Base-by-base conservation (phyloP, 2,329 filamentous ascomycete species). In the Alternaria sp. region DNA sequence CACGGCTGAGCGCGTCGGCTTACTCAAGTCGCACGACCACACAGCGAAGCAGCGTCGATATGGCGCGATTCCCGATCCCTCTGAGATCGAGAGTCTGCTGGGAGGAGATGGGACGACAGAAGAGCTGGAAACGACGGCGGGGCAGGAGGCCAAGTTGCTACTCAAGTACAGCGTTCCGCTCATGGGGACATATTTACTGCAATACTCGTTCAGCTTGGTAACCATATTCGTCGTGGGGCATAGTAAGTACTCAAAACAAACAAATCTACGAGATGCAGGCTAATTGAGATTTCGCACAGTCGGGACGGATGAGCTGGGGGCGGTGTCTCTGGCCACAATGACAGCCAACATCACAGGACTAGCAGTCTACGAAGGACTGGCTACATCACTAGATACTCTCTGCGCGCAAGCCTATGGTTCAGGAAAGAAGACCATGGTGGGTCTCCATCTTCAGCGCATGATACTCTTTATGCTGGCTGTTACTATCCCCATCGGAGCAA, bases 271-370 rank as follows among this genome's bases (percentile, higher is more conserved):
- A 17, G 26, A 42, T 7, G 2, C 17, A 14, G 28, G 9, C 51
- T 58, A 39, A 58, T 23, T 39, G 10, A 10, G 5, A 21, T 39
- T 8, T 5, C 14, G 24, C 5, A 14, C 23, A 59, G 56, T 86
- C 8, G 80, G 83, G 21, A 81, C 81, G 3, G 79, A 83, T 63
- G 83, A 84, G 56, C 70, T 86, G 9, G 84, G 82, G 1, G 84
- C 83, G 0, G 82, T 83, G 0, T 83, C 80, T 52, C 68, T 85
- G 14, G 82, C 82, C 24, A 79, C 82, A 24, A 85, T 83, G 44
- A 85, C 83, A 0, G 82, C 84, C 63, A 85, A 83, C 58, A 85
- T 86, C 50, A 76, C 83, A 6, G 84, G 84, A 0, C 78, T 82
- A 21, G 80, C 84, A 1, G 73, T 83, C 23, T 81, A 81, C 56